phyloP scores from a whole-genome alignment of 2,329 filamentous ascomycete genomes.

The Ophiostoma populinum region DNA sequence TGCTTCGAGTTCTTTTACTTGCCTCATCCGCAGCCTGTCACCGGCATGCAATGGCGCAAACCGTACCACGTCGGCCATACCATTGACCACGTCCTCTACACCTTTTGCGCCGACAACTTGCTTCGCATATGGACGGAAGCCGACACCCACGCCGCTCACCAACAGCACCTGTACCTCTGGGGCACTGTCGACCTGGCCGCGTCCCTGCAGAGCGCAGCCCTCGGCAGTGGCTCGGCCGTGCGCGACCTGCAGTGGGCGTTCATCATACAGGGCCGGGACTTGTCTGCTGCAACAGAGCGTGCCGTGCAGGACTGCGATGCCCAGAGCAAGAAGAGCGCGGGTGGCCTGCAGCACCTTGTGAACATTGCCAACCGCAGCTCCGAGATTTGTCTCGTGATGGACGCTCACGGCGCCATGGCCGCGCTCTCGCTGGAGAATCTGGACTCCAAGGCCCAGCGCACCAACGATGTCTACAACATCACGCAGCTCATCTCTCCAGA shows the following conservation, averaged over 20 bases:
- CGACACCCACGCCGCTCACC: slow-evolving; percentile 41
- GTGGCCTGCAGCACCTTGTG: slow-evolving; percentile 68
- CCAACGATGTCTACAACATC: slow-evolving; percentile 66
- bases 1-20: slow-evolving; percentile 86
- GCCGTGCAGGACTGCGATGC: slow-evolving; percentile 46
- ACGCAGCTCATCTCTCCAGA: slow-evolving; percentile 51
- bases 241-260: slow-evolving; percentile 45
- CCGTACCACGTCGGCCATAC: slow-evolving; percentile 62
- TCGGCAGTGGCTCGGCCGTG: slow-evolving; percentile 10
- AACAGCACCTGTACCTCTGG: slow-evolving; percentile 63
- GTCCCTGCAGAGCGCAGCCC: slow-evolving; percentile 38
- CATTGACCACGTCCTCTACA: slow-evolving; percentile 77
- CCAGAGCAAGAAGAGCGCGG: slow-evolving; percentile 42
- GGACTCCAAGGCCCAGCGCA: slow-evolving; percentile 47
- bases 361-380: slow-evolving; percentile 71
- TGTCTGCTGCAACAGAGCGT: slow-evolving; percentile 59
- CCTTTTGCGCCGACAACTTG: slow-evolving; percentile 63
- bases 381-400: slow-evolving; percentile 74
- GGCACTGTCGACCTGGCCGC: slow-evolving; percentile 59
- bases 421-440: slow-evolving; percentile 87
- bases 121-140: slow-evolving; percentile 71
- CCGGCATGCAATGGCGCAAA: slow-evolving; percentile 68
- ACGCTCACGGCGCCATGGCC: slow-evolving; percentile 72
- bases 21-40: slow-evolving; percentile 66
- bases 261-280: slow-evolving; percentile 66